These are phyloP conservation scores for Anethum foeniculum DNA, from an alignment of 140 eudicot genomes.

Conservation along the genomic window DNA sequence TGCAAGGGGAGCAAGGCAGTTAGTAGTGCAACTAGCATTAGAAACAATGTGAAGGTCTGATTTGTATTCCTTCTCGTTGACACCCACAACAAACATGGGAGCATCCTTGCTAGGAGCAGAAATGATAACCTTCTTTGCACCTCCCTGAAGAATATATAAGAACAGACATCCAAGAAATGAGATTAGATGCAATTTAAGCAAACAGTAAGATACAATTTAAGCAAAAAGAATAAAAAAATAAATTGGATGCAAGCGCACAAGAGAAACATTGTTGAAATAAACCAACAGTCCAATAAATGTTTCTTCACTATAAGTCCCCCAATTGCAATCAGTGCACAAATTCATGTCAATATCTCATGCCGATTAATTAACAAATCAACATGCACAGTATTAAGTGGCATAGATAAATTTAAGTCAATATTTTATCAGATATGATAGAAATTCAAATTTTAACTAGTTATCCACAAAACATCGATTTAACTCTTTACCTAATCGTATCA, in stretches of 20 bases:
- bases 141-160: slow-evolving; percentile 29
- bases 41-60: slow-evolving; percentile 51
- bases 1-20: slow-evolving; percentile 64
- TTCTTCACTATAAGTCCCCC: not conserved
- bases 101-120: slow-evolving; percentile 75
- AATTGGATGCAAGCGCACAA: not conserved
- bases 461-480: not conserved
- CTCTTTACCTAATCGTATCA: not conserved
- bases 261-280: not conserved
- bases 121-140: slow-evolving; percentile 60
- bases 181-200: not conserved
- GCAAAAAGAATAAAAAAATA: not conserved
- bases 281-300: not conserved
- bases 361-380: not conserved
- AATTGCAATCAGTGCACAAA: no score
- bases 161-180: not conserved
- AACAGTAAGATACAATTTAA: not conserved
- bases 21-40: slow-evolving; percentile 60
- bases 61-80: slow-evolving; percentile 57
- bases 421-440: no score
- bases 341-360: not conserved
- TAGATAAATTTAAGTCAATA: not conserved
- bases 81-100: slow-evolving; percentile 65
- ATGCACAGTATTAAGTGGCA: not conserved
- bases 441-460: not conserved